Base-by-base conservation (phyloP, 441 rosid species). In the Codiaeum variegatum region DNA sequence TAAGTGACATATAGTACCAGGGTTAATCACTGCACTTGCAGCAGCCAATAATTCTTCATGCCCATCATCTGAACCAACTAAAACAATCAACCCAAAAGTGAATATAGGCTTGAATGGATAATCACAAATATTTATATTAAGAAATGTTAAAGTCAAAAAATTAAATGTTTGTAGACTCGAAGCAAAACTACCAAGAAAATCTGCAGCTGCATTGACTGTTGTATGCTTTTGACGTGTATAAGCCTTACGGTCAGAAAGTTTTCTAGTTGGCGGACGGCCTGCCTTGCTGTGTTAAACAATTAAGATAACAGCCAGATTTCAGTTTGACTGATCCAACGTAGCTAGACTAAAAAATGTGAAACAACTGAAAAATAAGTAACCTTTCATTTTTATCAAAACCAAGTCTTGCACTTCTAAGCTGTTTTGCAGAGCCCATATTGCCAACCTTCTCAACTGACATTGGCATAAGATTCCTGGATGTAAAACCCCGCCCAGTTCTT, bases 191-290 rank as follows among this genome's bases (percentile, higher is more conserved):
- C 99, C 99, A 75, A 88, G 88, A 90, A 90, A 90, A 88, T 92
- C 98, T 59, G 90, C 86, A 62, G 90, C 74, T 56, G 88, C 78
- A 76, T 83, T 88, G 67, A 88, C 71, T 28, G 80, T 74, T 67
- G 93, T 72, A 82, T 83, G 91, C 78, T 89, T 93, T 81, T 91
- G 96, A 64, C 94, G 93, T 64, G 81, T 78, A 80, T 92, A 92
- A 74, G 97, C 93, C 81, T 91, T 96, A 59, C 99, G 93, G 74
- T 86, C 99, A 77, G 99, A 90, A 73, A 92, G 94, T 85, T 96
- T 93, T 87, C 99, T 90, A 65, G 95, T 82, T 67, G 97, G 90
- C 62, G 96, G 98, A 71, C 94, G 94, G 69, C 99, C 96, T 31
- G 85, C 77, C 84, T 88, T 92, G 85, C 97, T 93, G 96, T 73